Base-by-base conservation (phyloP, 225 moss, liverwort and hornwort genomes). In the Physcomitrium patens region DNA sequence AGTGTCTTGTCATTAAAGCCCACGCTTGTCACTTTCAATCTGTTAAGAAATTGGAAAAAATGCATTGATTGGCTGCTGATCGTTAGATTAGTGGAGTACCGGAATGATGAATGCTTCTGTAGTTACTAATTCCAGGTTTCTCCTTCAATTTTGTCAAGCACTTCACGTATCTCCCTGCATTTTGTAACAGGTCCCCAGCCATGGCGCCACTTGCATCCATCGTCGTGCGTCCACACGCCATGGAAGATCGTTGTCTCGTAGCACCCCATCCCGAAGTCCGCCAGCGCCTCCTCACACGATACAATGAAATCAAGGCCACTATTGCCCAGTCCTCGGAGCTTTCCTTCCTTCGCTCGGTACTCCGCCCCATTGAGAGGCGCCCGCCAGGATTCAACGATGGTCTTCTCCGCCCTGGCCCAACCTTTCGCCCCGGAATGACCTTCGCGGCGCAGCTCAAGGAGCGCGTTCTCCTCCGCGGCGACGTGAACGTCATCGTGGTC, bases 381-480 rank as follows among this genome's bases (percentile, higher is more conserved):
- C 67, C 78, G 0, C 66, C 78, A 0, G 78, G 78, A 0, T 72
- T 78, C 60, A 78, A 78, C 72, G 78, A 78, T 18, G 78, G 49
- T 5, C 37, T 78, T 24, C 67, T 50, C 5, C 78, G 78, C 52
- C 78, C 78, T 3, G 78, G 78, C 48, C 67, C 60, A 37, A 78
- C 78, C 9, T 78, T 72, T 44, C 10, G 13, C 8, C 72, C 78
- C 0, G 72, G 78, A 5, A 50, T 66, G 23, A 27, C 59, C 6
- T 55, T 75, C 28, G 13, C 75, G 2, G 57, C 56, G 0, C 70
- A 63, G 22, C 67, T 66, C 19, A 31, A 57, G 4, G 65, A 54
- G 28, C 72, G 72, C 3, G 20, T 22, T 0, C 65, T 24, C 1
- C 50, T 78, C 12, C 57, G 78, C 14, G 72, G 60, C 10, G n/a